Conservation (phyloP, 2,329 filamentous ascomycete species). For the Fusarium buxicola region DNA sequence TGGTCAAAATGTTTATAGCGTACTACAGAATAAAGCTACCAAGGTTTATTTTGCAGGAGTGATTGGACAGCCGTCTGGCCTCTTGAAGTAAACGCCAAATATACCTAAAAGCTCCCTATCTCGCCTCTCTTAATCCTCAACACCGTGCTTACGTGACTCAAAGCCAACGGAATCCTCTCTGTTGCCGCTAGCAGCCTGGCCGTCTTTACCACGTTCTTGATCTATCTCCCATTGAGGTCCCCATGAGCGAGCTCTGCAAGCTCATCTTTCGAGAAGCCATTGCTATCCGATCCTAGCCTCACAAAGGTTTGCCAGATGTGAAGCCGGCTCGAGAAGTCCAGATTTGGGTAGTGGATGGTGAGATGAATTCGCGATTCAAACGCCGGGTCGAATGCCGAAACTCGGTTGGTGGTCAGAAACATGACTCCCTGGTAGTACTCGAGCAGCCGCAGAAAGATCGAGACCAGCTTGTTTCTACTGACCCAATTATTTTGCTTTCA, state of each 20-base stretch:
- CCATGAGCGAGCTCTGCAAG: background rate
- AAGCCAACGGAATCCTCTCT: background rate
- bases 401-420: conserved; percentile 20
- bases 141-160: conserved; percentile 1
- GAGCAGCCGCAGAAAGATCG: conserved; percentile 18
- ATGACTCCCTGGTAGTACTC: conserved; percentile 22
- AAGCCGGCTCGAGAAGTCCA: background rate
- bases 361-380: conserved; percentile 24
- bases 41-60: no score
- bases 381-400: conserved; percentile 12
- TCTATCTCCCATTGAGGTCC: conserved; percentile 25
- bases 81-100: no score
- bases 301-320: conserved; percentile 22
- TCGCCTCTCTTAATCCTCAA: conserved; percentile 12
- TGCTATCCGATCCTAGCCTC: background rate
- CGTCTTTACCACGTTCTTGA: conserved; percentile 25
- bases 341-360: conserved; percentile 10
- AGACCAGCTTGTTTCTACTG: conserved; percentile 14
- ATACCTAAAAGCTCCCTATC: background rate
- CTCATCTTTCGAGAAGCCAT: conserved; percentile 1
- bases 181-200: conserved; percentile 8
- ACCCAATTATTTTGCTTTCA: conserved; percentile 25
- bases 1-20: no score
- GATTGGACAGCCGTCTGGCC: no score
- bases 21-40: no score